These are phyloP conservation scores for Prosopis cineraria DNA, from an alignment of 306 rosid species.

Conservation along the genomic window DNA sequence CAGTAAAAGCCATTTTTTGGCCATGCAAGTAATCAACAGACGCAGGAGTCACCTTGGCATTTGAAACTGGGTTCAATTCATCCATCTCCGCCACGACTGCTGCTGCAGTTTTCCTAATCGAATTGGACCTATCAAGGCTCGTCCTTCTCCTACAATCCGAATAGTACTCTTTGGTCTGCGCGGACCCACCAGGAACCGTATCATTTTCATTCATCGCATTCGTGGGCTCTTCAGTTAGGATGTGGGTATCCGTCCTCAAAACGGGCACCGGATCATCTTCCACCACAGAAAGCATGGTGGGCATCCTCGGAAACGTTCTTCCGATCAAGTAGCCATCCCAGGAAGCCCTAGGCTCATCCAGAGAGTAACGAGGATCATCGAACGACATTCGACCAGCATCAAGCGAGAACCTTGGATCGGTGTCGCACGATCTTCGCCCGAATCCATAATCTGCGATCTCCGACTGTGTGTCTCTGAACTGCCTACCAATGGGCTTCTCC, in stretches of 20 bases:
- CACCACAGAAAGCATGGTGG: slow-evolving; percentile 88
- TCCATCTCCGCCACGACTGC: slow-evolving; percentile 96
- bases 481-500: slow-evolving; percentile 91
- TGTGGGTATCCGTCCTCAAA: slow-evolving; percentile 66
- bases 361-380: slow-evolving; percentile 87
- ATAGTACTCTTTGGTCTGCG: slow-evolving; percentile 85
- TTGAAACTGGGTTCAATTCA: slow-evolving; percentile 73
- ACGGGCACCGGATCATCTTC: slow-evolving; percentile 91
- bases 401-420: slow-evolving; percentile 94
- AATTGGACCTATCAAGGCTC: slow-evolving; percentile 90
- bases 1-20: slow-evolving; percentile 51
- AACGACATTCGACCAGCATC: slow-evolving; percentile 78
- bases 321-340: slow-evolving; percentile 93
- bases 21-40: slow-evolving; percentile 58
- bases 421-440: slow-evolving; percentile 96
- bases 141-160: slow-evolving; percentile 81
- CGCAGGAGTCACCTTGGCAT: slow-evolving; percentile 72
- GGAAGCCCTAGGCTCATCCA: slow-evolving; percentile 95
- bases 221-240: slow-evolving; percentile 79
- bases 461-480: slow-evolving; percentile 95
- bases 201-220: slow-evolving; percentile 57
- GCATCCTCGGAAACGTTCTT: slow-evolving; percentile 73
- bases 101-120: slow-evolving; percentile 86
- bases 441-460: slow-evolving; percentile 98
- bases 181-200: slow-evolving; percentile 70